Base-by-base conservation (phyloP, 495 filamentous ascomycete species). In the Penicillium parvum region DNA sequence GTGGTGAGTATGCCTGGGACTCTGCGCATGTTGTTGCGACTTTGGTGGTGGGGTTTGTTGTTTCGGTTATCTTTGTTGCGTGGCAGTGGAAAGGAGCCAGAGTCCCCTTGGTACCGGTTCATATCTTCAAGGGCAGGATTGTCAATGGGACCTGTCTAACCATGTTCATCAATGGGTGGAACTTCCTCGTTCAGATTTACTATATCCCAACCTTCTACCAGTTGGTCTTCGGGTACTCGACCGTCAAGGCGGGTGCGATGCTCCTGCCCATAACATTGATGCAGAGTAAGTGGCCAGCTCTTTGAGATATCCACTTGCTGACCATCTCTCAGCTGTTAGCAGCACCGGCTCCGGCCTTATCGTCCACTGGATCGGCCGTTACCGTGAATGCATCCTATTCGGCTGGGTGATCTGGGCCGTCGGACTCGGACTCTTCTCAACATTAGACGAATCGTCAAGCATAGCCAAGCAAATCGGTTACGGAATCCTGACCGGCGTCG, bases 201-300 rank as follows among this genome's bases (percentile, higher is more conserved):
- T 78, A 76, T 39, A 72, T 78, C 27, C 75, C 76, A 5, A 71
- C 69, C 5, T 78, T 78, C 47, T 79, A 74, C 43, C 75, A 79
- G 50, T 56, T 79, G 40, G 73, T 71, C 1, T 76, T 75, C 42
- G 65, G 60, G 3, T 78, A 77, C 39, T 73, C 71, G 1, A 65
- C 73, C 0, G 69, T 75, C 1, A 70, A 66, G 32, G 63, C 74
- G 6, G 76, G 70, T 4, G 71, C 73, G 5, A 69, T 78, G 66
- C 39, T 79, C 20, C 45, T 79, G n/a, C 74, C 74, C 5, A 66
- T 79, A 14, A 75, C 71, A 1, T 41, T 78, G 16, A 61, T 74
- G 57, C 74, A 76, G 47, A 75, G 68, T 70, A 60, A 11, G 57
- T 3, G 47, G 16, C 7, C 6, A 14, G 29, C 26, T 36, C 17